Evolutionary conservation across 805 yeast species (phyloP), one percentile per base, ranked within the genome.

Genomic region (Tetrapisispora pingtungensis): DNA sequence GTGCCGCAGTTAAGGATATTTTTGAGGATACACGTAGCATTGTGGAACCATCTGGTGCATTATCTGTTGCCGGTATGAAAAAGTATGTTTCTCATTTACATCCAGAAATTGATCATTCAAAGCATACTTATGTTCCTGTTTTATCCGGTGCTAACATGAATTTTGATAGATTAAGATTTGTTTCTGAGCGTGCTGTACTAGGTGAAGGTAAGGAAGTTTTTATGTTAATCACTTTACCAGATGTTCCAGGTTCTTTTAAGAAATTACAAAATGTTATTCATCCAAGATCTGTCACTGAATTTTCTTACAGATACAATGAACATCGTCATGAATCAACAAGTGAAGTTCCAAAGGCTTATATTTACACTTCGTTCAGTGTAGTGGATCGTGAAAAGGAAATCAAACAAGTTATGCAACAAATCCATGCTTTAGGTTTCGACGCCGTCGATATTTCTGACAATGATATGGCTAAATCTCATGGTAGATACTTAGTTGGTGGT

Each of bases 201-300:
- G 99, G 98, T 67, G 97, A 90, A 63, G 98, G 97, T 45, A 85
- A 82, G 54, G 99, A 93, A 69, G 95, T 87, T 7, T 90, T 94
- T 57, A 72, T 93, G 72, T 77, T 84, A 39, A 87, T 89, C 15
- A 81, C 87, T 36, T 87, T 93, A 51, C 97, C 97, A 20, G 98
- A 93, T 63, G 67, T 71, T 37, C 96, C 97, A 17, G 98, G 97
- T 26, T 84, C 94, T 44, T 93, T 93, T 67, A 73, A 76, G 43
- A 75, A 77, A 52, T 72, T 93, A 49, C 95, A 87, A 57, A 71
- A 73, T 33, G 72, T 85, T 36, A 79, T 93, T 37, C 80, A 81
- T 50, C 97, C 98, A 47, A 78, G 97, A 66, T 72, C 81, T 3
- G 87, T 90, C 42, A 93, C 99, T 5, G 99, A 93, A 67, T 93